Evolutionary conservation across 768 basidiomycete species (phyloP), one percentile per base, ranked within the genome.

Genomic region (Calocybe indica): DNA sequence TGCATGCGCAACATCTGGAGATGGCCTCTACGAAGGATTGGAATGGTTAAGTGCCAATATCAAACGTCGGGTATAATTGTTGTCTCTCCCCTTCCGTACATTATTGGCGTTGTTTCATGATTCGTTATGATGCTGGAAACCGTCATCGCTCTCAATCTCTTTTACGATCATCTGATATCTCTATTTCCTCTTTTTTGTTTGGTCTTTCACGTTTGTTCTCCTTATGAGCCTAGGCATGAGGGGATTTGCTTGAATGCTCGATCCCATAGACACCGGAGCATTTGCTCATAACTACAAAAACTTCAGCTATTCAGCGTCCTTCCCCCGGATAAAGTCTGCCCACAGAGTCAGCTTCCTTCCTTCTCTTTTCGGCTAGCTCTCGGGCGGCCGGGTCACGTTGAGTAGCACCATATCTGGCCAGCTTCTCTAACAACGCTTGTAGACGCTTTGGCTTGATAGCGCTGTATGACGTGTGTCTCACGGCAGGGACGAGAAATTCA

Each of bases 21-120:
- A 98, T 65, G 96, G 96, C 74, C 77, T 98, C 49, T 98, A 98
- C 67, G 95, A 97, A 73, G 95, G 95, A 69, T 78, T 96, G 58
- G 94, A 97, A 74, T 97, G 93, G 95, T 72, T 92, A 80, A 88
- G 85, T 57, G 79, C 81, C 56, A 92, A 92, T 77, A 86, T 92
- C 74, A 89, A 88, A 73, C 83, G 85, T 65, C 84, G 85, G 67
- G 73, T 74, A 71, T 88, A 81, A 82, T 68, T 56, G 52, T 56
- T 49, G 57, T 59, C 40, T 56, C 55, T 58, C 58, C 63, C 63
- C 61, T 57, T 62, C 65, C 69, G 72, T 76, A 71, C 65, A 66
- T 71, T 73, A 71, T 71, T 69, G 66, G 73, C 69, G 67, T 70
- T 67, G 67, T 70, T 67, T 73, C 70, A 80, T 70, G 78, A 81